phyloP scores from a whole-genome alignment of 164 flowering plant species.

The Sedum album region DNA sequence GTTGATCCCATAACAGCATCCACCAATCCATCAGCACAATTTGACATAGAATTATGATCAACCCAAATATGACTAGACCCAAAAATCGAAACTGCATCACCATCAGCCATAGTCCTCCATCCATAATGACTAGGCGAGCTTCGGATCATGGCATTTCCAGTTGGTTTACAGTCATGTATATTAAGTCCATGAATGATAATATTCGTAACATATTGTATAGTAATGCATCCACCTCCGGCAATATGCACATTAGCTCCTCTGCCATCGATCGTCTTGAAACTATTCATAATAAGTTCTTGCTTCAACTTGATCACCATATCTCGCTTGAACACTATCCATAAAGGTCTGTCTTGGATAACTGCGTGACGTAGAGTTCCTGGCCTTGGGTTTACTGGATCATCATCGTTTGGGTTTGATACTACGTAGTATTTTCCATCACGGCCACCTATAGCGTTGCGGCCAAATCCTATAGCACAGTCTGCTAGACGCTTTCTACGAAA shows the following conservation, averaged over 20 bases:
- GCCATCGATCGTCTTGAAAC: background rate
- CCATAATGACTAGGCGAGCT: conserved; percentile 4
- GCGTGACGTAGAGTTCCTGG: conserved; percentile 5
- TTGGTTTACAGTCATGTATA: conserved; percentile 5
- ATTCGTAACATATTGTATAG: background rate
- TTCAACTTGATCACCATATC: conserved; percentile 7
- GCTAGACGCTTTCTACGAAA: conserved; percentile 5
- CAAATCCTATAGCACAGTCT: conserved; percentile 6
- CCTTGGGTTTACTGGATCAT: conserved; percentile 4
- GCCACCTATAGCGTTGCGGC: background rate
- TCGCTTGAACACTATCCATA: conserved; percentile 2
- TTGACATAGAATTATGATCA: conserved; percentile 4
- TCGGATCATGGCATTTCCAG: conserved; percentile 1
- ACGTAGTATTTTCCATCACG: conserved; percentile 5
- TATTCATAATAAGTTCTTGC: conserved; percentile 3
- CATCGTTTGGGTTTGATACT: background rate
- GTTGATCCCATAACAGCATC: conserved; percentile 7
- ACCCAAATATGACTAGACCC: conserved; percentile 5
- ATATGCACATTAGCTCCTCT: conserved; percentile 6
- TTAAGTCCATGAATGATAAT: background rate
- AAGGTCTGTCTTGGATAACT: background rate
- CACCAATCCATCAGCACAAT: conserved; percentile 1
- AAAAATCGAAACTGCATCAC: conserved; percentile 2
- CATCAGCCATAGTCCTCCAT: conserved; percentile 4
- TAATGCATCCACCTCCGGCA: conserved; percentile 5